Evolutionary conservation across 2,329 filamentous ascomycete species (phyloP), one percentile per base, ranked within the genome.

Genomic region (Aspergillus sp.): DNA sequence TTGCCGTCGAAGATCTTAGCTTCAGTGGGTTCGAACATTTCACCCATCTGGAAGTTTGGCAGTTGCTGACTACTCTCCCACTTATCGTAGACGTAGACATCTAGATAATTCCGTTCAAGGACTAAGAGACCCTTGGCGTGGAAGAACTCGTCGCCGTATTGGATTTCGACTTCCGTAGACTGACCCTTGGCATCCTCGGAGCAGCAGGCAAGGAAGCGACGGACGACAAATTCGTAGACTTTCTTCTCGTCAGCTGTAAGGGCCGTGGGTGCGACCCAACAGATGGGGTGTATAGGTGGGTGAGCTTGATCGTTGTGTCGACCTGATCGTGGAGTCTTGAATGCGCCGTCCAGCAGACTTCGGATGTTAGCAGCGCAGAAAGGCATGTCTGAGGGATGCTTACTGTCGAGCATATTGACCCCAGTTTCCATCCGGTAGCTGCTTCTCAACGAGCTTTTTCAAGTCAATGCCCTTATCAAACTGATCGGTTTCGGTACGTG

Each of bases 281-380:
- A 90, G 61, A 99, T 90, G 0, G 95, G 95, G 69, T 99, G 95
- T 61, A 99, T 99, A 0, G 95, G 95, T 25, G 95, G 95, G 78
- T 99, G 95, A 0, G 95, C 95, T 76, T 97, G 95, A 76, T 99
- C 95, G 75, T 99, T 96, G 74, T 98, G 87, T 56, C 87, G 85
- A 4, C 95, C 95, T 66, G 89, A 85, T 45, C 94, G 87, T 17
- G 95, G 95, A 66, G 90, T 89, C 50, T 87, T 86, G 74, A 97
- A 98, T 8, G 82, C 89, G 3, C 92, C 92, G 63, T 89, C 83
- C 30, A 91, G 79, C 9, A 98, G 83, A 17, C 79, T 82, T 50
- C n/a, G 56, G 64, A 21, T 62, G 54, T 48, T 19, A 63, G 56
- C 43, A 55, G 36, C 13, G 30, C 15, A 28, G 28, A 9, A 17